Base-by-base conservation (phyloP, 768 basidiomycete genomes). In the Suillus sp. region DNA sequence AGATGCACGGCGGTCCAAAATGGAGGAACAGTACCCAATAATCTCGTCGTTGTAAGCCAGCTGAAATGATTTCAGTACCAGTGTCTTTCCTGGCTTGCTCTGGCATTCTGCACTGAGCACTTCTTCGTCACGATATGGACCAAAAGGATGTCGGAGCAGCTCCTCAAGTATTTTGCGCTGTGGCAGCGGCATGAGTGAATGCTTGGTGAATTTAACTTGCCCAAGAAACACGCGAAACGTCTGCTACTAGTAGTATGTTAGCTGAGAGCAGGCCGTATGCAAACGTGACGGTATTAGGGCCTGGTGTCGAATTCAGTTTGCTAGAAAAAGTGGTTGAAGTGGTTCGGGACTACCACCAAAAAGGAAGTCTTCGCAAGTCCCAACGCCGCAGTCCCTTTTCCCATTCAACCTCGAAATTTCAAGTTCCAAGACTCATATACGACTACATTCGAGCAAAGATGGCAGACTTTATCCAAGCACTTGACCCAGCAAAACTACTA, bases 401-500 rank as follows among this genome's bases (percentile, higher is more conserved):
- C 42, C 42, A n/a, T 43, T 20, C 13, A 48, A 34, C 32, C 32
- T 34, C 11, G 7, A 34, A 8, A 8, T 34, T 34, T 11, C 51
- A 32, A 50, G 27, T 40, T 18, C 9, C 35, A 55, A 35, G 16
- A 38, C 32, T 34, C 37, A 22, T 40, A 16, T 37, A 38, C 55
- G 3, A 10, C 56, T 30, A 27, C 55, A 55, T 55, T 55, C 20
- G 14, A 56, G 9, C 14, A 56, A 9, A 40, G 25, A 84, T 84
- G 83, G 79, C 82, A 32, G 92, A 93, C 69, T 90, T 89, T 65
- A 65, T 88, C 8, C 90, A 90, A 69, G 79, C 79, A 30, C 83
- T 93, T 63, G 92, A 93, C 69, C 84, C 91, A 22, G 83, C 84
- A 6, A 91, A 88, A 70, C 83, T 93, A 34, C 81, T 89, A 10